These are phyloP conservation scores for Trichophyton equinum DNA, from an alignment of 2,329 filamentous ascomycete species.

Conservation along the genomic window DNA sequence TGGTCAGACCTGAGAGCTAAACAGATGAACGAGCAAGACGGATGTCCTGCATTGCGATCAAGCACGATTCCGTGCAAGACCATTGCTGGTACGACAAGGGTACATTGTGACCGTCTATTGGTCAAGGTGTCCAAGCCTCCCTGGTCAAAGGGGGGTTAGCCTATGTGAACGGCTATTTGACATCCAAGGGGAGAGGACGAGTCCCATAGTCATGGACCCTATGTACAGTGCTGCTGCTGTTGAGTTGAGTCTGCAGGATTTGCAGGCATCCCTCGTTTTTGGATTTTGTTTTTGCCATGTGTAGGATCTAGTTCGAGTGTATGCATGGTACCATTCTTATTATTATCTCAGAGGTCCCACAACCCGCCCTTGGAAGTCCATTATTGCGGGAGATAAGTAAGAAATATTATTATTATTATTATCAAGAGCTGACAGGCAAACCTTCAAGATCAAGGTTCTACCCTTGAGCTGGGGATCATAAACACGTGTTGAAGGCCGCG, in stretches of 20 bases:
- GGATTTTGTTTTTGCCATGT: background rate
- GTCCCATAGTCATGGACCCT: background rate
- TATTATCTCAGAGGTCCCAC: background rate
- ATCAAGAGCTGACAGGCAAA: slow-evolving; percentile 1
- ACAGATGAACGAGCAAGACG: background rate
- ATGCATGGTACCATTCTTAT: background rate
- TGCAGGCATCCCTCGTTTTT: background rate
- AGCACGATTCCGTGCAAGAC: background rate
- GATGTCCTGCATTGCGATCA: background rate
- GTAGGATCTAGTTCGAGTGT: background rate
- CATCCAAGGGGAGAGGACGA: background rate
- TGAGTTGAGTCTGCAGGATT: background rate
- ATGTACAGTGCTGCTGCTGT: background rate
- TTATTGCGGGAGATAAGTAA: slow-evolving; percentile 1
- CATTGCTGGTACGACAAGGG: background rate
- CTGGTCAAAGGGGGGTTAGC: background rate
- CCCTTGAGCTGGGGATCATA: slow-evolving; percentile 4
- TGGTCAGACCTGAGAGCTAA: background rate
- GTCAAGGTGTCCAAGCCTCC: background rate
- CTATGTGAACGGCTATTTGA: background rate
- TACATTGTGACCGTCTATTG: background rate
- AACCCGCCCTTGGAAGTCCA: background rate
- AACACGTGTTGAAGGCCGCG: background rate
- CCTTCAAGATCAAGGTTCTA: slow-evolving; percentile 4
- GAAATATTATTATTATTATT: no score